Base-by-base conservation (phyloP, 2,329 filamentous ascomycete species). In the Penicillium janthinellum region DNA sequence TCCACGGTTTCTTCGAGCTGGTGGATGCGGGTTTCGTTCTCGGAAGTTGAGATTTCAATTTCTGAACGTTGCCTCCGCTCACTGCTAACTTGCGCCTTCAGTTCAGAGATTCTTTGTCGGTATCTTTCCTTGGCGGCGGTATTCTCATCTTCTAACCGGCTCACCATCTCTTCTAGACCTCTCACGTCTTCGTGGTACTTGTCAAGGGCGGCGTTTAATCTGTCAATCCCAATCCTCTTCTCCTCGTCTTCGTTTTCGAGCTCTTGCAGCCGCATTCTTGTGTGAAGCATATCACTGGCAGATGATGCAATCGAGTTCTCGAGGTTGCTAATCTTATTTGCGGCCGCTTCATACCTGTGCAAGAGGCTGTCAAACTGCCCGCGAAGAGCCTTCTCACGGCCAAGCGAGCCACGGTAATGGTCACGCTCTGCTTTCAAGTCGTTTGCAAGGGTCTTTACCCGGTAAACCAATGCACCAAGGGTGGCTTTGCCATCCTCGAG, bases 101-200 rank as follows among this genome's bases (percentile, higher is more conserved):
- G 69, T 12, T 72, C 64, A 0, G 70, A 70, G 5, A 78, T 63
- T 49, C 71, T 67, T 28, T 71, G 64, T 5, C 59, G 61, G 39
- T 76, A 72, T 15, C 68, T 60, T 5, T 70, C 65, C 17, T 71
- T 68, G 10, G 64, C 69, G 14, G 64, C 62, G 2, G 66, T 54
- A 37, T 77, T 75, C 35, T 80, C 74, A 8, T 71, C 66, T 60
- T 82, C 80, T 22, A 80, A 64, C 35, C 71, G 67, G 12, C 68
- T 72, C 50, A 82, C 75, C 11, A 82, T 69, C 8, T 66, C 59
- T 65, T 82, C 80, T 2, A 82, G 70, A 22, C 71, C 69, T 56
- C 73, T 76, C 39, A 79, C 71, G 56, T 82, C 80, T 25, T 71
- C 62, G 28, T 74, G 75, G 61, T 82, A 82, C 50, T 75, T 78